These are phyloP conservation scores for Lizonia empirigonia DNA, from an alignment of 2,329 filamentous ascomycete genomes.

Conservation along the genomic window DNA sequence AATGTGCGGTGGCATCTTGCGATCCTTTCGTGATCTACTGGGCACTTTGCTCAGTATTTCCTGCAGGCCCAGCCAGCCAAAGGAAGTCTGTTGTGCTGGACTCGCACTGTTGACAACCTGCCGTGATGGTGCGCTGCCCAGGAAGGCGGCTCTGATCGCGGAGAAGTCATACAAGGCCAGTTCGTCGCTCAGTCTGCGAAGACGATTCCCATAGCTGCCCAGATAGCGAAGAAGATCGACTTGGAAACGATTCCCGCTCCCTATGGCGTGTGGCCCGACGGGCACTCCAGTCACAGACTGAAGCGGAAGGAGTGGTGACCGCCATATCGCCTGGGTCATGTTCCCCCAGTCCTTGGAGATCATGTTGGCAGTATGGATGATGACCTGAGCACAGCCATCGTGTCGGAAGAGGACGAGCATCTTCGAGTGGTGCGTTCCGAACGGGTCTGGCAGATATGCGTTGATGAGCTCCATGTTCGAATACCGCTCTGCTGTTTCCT, in stretches of 20 bases:
- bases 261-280: constrained; percentile 44
- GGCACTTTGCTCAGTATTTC: constrained; percentile 62
- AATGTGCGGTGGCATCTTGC: constrained; percentile 43
- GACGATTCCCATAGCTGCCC: constrained; percentile 67
- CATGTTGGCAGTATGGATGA: constrained; percentile 92
- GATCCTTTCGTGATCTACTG: constrained; percentile 39
- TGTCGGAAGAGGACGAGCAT: constrained; percentile 83
- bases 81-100: constrained; percentile 60
- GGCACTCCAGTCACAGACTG: constrained; percentile 2
- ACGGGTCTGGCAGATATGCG: constrained; percentile 81
- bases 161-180: constrained; percentile 72
- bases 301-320: constrained; percentile 71
- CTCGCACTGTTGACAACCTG: constrained; percentile 57
- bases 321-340: constrained; percentile 85
- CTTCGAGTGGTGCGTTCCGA: constrained; percentile 85
- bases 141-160: constrained; percentile 68
- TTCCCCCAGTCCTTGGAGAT: constrained; percentile 86
- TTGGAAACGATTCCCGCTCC: constrained; percentile 75
- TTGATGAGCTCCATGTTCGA: constrained; percentile 72
- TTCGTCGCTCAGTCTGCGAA: constrained; percentile 61
- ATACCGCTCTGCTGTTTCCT: constrained; percentile 67
- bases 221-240: constrained; percentile 75
- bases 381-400: constrained; percentile 75
- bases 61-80: constrained; percentile 75
- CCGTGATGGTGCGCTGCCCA: constrained; percentile 79